Evolutionary conservation across 768 basidiomycete species (phyloP), one percentile per base, ranked within the genome.

Genomic region (Podaxis carcinomalis): DNA sequence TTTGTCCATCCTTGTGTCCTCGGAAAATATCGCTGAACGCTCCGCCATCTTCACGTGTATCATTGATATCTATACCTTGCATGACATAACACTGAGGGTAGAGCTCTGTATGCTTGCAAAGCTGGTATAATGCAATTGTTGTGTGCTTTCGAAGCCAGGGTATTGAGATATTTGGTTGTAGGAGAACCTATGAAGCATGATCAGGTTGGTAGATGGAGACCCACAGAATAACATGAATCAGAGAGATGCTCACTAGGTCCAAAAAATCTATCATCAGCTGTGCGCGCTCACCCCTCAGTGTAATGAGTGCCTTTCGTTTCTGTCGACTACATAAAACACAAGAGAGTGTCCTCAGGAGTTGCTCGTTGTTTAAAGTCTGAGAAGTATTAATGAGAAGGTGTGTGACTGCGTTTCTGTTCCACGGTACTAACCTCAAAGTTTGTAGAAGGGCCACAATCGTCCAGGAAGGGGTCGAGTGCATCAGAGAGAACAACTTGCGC

Each of bases 1-100:
- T 21, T 27, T 64, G 62, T 9, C 64, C 68, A 1, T 62, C 59
- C 42, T 65, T 63, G 11, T 40, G 5, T 1, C 69, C 70, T 57
- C 55, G 68, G 63, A 69, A 70, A 21, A 74, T 66, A 11, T 74
- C 73, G 4, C 69, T 65, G 57, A 72, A 73, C 13, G 64, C 56
- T 3, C 73, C 73, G 21, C 62, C 57, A 1, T 67, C 59, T 2
- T 64, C 57, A 1, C 66, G 62, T 28, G 27, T 28, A 7, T 49
- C 44, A 6, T 64, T 62, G 0, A 63, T 49, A 16, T 62, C 35
- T 9, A 70, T 59, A 9, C 59, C 69, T 32, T 54, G 53, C 11
- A 70, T 59, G 2, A 64, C 39, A 36, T 74, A 68, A 42, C 69
- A 70, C 5, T 67, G 61, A 9, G 75, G 75, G 47, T 72, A 69